A percentile compares a stretch with the other conserved stretches of the same genome.
phyloP scores from a whole-genome alignment of 75 land plant genomes.

The Cupressus sempervirens region DNA sequence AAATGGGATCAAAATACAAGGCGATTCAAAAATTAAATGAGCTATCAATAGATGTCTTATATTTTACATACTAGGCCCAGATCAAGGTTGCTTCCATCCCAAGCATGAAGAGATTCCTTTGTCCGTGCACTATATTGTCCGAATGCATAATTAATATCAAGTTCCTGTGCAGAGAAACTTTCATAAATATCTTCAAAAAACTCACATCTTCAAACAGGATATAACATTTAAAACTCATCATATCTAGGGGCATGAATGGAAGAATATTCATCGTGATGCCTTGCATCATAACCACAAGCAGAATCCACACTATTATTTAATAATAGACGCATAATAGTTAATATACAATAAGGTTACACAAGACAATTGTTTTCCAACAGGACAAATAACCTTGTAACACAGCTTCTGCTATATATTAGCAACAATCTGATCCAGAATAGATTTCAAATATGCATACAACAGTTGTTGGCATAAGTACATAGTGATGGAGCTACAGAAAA shows the following conservation, averaged over 20 bases:
- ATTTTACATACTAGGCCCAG: conserved; percentile 65
- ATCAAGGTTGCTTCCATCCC: conserved; percentile 74
- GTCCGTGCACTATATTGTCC: conserved; percentile 54
- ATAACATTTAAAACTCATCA: background rate
- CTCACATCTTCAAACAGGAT: background rate
- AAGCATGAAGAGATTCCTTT: conserved; percentile 69
- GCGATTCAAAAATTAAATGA: background rate
- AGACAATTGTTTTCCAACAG: background rate
- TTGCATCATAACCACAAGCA: background rate
- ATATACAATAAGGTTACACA: background rate
- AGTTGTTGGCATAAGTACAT: background rate
- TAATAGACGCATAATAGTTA: background rate
- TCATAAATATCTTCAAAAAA: background rate
- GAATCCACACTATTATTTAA: background rate
- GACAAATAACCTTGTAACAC: background rate
- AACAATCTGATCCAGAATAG: background rate
- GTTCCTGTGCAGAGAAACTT: conserved; percentile 38
- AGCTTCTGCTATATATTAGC: background rate
- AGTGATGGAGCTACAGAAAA: background rate
- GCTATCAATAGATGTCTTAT: background rate
- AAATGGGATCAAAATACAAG: conserved; percentile 42
- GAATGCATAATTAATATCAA: conserved; percentile 65
- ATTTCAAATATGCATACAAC: background rate
- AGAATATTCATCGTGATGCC: background rate
- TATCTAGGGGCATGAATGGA: background rate